Evolutionary conservation across 805 yeast genomes (phyloP).

Genomic region (Cyberlindnera xishuangbannaensis): DNA sequence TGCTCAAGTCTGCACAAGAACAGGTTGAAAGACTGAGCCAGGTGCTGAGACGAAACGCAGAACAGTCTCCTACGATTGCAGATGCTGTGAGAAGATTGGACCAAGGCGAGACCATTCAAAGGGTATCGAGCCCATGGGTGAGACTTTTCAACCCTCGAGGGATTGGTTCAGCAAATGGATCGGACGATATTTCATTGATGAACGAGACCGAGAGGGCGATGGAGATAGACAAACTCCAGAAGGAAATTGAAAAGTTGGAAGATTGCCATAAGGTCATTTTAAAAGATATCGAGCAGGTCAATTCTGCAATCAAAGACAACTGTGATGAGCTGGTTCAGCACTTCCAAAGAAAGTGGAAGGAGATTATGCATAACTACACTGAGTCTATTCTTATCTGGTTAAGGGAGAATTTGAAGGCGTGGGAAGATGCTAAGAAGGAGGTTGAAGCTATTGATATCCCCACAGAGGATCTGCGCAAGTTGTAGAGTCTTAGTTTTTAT

Average conservation of each 20-base stretch:
- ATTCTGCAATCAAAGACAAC: conserved; percentile 28
- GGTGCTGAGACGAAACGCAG: conserved; percentile 31
- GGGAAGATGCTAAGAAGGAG: conserved; percentile 32
- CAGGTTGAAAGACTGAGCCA: conserved; percentile 27
- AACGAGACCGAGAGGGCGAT: conserved; percentile 31
- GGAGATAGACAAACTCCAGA: conserved; percentile 30
- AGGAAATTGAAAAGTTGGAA: conserved; percentile 32
- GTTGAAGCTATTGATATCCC: no score
- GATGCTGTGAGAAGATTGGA: conserved; percentile 27
- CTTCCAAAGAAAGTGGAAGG: conserved; percentile 26
- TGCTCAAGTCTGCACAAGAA: conserved; percentile 29
- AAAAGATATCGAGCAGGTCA: conserved; percentile 33
- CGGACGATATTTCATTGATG: conserved; percentile 21
- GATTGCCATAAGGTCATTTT: conserved; percentile 33
- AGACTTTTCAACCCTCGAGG: conserved; percentile 20
- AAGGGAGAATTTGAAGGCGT: conserved; percentile 31
- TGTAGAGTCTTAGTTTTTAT: no score
- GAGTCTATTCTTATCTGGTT: conserved; percentile 31
- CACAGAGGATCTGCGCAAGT: no score
- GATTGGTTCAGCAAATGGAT: no score
- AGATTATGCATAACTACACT: conserved; percentile 27
- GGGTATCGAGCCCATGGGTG: conserved; percentile 20
- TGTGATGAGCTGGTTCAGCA: conserved; percentile 23
- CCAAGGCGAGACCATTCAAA: conserved; percentile 20
- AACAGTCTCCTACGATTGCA: conserved; percentile 31